Base-by-base conservation (phyloP, 495 filamentous ascomycete species). In the Trichodelitschia bisporula region DNA sequence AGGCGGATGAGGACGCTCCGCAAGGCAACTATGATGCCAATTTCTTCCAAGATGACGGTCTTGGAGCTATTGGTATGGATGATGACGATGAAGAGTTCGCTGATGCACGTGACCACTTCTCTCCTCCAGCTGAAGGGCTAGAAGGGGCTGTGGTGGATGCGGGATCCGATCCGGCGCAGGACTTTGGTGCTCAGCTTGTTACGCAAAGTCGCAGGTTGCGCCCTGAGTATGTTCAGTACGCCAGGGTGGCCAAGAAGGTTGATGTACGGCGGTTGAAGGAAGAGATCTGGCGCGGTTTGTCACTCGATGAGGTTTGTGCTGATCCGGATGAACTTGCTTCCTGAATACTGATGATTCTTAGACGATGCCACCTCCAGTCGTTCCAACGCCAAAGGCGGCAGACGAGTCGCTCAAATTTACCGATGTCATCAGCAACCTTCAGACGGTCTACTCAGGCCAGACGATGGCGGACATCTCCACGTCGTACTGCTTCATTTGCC, bases 221-320 rank as follows among this genome's bases (percentile, higher is more conserved):
- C 40, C 89, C 86, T 0, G 86, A 95, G 47, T 95, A 99, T 36
- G 78, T 99, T 18, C 77, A 91, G 46, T 99, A 92, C 48, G 89
- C 89, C 12, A 63, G 82, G 17, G 74, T 89, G 15, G 89, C 89
- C 10, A 99, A 92, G 64, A 99, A 95, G 58, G 89, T 99, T n/a
- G 89, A 99, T 44, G 82, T 95, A 0, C 61, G 84, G 29, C 57
- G 80, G 45, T 54, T 99, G 42, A 99, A 99, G 55, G 75, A 83
- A 47, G 80, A 99, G 47, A 69, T 99, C 45, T 99, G 89, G 89
- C 73, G 62, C 49, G 77, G 79, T 4, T 77, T 92, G 50, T 74
- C 69, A 13, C 59, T 76, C 23, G 64, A 67, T 32, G 46, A 56
- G 25, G 49, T 21, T 31, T 9, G 15, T 23, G 29, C 35, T 35